Base-by-base conservation (phyloP, 306 rosid species). In the Glycine soja region DNA sequence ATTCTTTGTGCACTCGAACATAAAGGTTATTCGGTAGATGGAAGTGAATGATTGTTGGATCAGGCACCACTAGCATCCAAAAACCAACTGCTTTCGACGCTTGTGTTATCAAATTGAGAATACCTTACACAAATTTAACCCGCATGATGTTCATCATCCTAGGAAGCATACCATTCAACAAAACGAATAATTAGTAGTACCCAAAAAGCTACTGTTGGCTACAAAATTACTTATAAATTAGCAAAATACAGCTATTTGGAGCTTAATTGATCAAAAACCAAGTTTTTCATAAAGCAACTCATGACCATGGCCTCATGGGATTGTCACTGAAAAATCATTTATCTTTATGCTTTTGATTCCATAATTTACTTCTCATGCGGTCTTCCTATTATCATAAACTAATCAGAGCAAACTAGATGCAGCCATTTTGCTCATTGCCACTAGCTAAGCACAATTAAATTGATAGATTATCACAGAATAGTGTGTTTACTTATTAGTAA, bases 41-140 rank as follows among this genome's bases (percentile, higher is more conserved):
- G 79, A 90, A 95, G 88, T 95, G 99, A 70, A 95, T 98, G 1
- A 97, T 95, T 36, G 98, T 95, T 47, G 94, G 99, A 89, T 95
- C 99, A 56, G 99, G 97, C 83, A 95, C 80, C 84, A 91, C 98
- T 79, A 85, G 79, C 96, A 93, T 93, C 89, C 76, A 83, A 83
- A 94, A 86, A 43, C 98, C 99, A 80, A 95, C 97, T 59, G 98
- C 98, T 70, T 90, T 97, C 91, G 93, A 78, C 19, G 99, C 98
- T 93, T 93, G 94, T 70, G 98, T 95, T 80, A 95, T 95, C 83
- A 95, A 89, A 88, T 95, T 95, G 79, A 95, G 91, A 90, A 93
- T 95, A 43, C 98, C 99, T 97, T 93, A 83, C 85, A 83, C 83
- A 88, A 61, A 73, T 86, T 78, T 47, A 74, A 84, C 74, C 9